Conservation (phyloP, 2,329 filamentous ascomycete species). For the Penicillium sp. region DNA sequence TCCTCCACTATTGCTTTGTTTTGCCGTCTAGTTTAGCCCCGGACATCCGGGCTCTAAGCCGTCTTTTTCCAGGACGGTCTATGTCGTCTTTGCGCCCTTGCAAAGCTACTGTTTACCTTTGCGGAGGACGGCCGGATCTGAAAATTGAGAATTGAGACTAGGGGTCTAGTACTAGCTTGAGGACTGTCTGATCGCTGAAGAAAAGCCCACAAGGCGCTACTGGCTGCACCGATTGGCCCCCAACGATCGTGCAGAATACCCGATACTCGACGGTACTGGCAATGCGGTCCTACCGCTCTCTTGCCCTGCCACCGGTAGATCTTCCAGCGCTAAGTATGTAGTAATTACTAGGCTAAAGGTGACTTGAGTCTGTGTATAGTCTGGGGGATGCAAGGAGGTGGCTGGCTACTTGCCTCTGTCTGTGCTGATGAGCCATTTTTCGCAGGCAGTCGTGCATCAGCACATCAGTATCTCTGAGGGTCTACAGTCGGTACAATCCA, state of each 20-base stretch:
- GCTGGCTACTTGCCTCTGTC: neutral
- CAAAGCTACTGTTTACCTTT: neutral
- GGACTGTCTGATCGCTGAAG: neutral
- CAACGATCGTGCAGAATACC: neutral
- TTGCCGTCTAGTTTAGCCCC: neutral
- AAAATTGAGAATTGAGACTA: neutral
- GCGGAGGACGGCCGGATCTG: neutral
- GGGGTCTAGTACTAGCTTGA: neutral
- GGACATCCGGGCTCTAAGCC: conserved; percentile 27
- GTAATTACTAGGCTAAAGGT: neutral
- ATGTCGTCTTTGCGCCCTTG: neutral
- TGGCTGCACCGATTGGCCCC: neutral
- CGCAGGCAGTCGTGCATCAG: neutral
- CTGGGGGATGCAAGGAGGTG: neutral
- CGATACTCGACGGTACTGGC: neutral
- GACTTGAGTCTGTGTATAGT: neutral
- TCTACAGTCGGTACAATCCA: neutral
- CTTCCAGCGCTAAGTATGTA: neutral
- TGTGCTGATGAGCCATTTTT: neutral
- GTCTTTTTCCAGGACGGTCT: conserved; percentile 8
- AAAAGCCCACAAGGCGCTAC: neutral
- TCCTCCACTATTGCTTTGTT: neutral
- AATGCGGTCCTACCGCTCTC: neutral
- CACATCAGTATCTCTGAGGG: neutral
- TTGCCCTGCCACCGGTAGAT: conserved; percentile 1